Evolutionary conservation across 768 basidiomycete genomes (phyloP).

Genomic region (Leccinum broughii): DNA sequence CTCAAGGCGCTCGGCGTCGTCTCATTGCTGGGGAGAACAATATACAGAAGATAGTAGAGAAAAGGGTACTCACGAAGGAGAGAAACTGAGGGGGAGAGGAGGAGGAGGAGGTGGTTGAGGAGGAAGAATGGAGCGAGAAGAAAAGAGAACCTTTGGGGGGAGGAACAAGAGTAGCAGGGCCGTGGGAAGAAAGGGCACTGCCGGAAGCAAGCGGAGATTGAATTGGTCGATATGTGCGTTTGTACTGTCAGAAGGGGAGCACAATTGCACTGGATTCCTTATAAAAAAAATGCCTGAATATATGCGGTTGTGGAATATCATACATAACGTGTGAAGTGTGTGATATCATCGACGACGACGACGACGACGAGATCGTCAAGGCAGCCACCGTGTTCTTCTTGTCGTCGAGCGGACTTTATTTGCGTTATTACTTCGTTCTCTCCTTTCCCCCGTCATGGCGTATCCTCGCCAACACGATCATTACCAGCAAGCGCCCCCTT

Average conservation of each 20-base stretch:
- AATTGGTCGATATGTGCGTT: slow-evolving; percentile 24
- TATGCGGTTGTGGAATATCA: not conserved
- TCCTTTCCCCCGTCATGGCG: slow-evolving; percentile 43
- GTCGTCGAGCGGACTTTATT: slow-evolving; percentile 23
- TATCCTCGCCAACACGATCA: slow-evolving; percentile 54
- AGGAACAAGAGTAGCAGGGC: slow-evolving; percentile 44
- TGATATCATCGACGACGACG: not conserved
- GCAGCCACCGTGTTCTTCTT: not conserved
- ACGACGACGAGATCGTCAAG: not conserved
- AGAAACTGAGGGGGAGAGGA: slow-evolving; percentile 8
- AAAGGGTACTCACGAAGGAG: slow-evolving; percentile 28
- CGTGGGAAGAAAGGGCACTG: slow-evolving; percentile 37
- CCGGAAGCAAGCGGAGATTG: slow-evolving; percentile 45
- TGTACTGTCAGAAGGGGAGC: not conserved
- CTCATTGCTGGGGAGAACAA: slow-evolving; percentile 13
- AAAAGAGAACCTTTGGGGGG: slow-evolving; percentile 36
- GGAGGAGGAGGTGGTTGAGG: slow-evolving; percentile 21
- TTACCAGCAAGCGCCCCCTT: slow-evolving; percentile 41
- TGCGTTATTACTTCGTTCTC: not conserved
- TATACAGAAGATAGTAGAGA: not conserved
- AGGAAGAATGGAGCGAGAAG: slow-evolving; percentile 29
- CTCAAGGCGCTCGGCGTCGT: slow-evolving; percentile 27
- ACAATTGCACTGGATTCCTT: not conserved
- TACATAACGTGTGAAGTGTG: not conserved
- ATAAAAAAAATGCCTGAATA: not conserved